Conservation (phyloP, 2,329 filamentous ascomycete species). For the Fusarium temperatum region DNA sequence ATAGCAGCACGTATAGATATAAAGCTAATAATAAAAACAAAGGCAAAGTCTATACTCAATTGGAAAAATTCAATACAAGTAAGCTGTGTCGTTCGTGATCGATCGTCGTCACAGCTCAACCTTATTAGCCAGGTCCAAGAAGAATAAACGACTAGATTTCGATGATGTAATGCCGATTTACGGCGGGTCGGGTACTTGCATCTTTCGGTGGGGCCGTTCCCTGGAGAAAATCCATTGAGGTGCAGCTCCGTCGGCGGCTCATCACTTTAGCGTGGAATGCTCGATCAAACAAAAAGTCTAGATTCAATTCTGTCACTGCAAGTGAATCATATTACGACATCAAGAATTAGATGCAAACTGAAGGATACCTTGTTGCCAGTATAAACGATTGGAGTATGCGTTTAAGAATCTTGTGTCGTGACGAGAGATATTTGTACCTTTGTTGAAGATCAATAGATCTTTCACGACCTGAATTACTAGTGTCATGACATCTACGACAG, state of each 20-base stretch:
- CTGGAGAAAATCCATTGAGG: slow-evolving; percentile 11
- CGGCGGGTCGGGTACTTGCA: slow-evolving; percentile 8
- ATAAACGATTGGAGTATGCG: neutral
- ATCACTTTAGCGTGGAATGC: slow-evolving; percentile 9
- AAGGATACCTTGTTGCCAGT: neutral
- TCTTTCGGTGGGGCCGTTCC: slow-evolving; percentile 16
- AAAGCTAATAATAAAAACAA: neutral
- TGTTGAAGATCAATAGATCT: neutral
- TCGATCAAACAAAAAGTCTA: slow-evolving; percentile 6
- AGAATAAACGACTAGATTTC: slow-evolving; percentile 6
- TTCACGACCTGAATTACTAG: neutral
- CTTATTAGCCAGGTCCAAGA: neutral
- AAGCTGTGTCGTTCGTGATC: slow-evolving; percentile 14
- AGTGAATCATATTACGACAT: slow-evolving; percentile 15
- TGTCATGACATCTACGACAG: neutral
- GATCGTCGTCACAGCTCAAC: slow-evolving; percentile 15
- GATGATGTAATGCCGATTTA: slow-evolving; percentile 41
- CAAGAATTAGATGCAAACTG: neutral
- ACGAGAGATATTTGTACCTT: neutral
- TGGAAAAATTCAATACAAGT: neutral
- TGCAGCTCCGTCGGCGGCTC: slow-evolving; percentile 26
- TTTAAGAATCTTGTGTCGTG: neutral
- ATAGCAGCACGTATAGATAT: neutral
- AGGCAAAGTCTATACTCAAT: slow-evolving; percentile 1
- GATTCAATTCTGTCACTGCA: neutral